Base-by-base conservation (phyloP, 805 yeast species). In the Lipomyces starkeyi region DNA sequence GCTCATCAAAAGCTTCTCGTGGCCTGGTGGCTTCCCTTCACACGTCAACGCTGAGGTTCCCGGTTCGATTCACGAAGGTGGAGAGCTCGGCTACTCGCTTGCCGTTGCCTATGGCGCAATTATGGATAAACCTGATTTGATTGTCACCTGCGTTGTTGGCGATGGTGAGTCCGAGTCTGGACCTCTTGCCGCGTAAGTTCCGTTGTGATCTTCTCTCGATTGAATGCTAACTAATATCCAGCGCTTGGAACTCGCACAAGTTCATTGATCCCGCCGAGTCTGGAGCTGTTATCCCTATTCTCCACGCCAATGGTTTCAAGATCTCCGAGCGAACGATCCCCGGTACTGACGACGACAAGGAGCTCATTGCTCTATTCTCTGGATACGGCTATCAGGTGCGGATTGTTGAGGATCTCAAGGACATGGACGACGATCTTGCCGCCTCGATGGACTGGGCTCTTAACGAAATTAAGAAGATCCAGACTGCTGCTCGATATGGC, bases 161-260 rank as follows among this genome's bases (percentile, higher is more conserved):
- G 73, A 71, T 35, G 73, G 73, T 43, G 73, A 71, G 61, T 71
- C 73, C 55, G 73, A 71, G 66, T 66, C 72, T 8, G 73, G 73
- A 13, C 73, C 73, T n/a, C 66, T 67, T 20, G 69, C 73, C 3
- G 67, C 73, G 65, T 65, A 65, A 6, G 68, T 59, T 9, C 13
- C 20, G 32, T 61, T 7, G 22, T n/a, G 3, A 17, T n/a, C 22
- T 43, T 3, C 49, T 17, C 49, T 43, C 9, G 49, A 3, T 14
- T 14, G 17, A 35, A 37, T 17, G 11, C 49, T 43, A n/a, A 43
- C 49, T 5, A n/a, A 17, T n/a, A 13, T 25, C 13, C 37, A 64
- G 65, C 37, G 68, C 73, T 35, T 71, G 73, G 73, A 68, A 71
- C 54, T 64, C 73, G 37, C 72, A 69, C 63, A 71, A 71, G 62